Evolutionary conservation across 2,329 filamentous ascomycete species (phyloP).

Genomic region (Neurospora sp.): DNA sequence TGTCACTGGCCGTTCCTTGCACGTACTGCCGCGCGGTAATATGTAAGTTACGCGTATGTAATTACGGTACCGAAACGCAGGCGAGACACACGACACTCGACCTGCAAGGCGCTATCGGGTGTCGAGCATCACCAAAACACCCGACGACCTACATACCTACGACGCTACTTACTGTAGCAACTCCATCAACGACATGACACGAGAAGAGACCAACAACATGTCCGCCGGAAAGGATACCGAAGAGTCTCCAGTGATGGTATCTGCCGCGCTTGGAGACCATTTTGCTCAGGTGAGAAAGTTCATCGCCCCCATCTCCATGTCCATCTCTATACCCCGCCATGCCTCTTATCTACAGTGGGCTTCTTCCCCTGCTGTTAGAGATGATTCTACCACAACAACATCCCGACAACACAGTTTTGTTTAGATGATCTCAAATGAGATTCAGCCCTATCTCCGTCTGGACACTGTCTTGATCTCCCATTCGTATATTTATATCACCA

Average conservation of each 20-base stretch:
- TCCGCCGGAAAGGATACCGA: not conserved
- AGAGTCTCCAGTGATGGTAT: not conserved
- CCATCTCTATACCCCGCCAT: not conserved
- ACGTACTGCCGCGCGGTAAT: too few relatives aligned
- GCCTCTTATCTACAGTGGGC: not conserved
- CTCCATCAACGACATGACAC: not conserved
- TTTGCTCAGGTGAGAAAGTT: not conserved
- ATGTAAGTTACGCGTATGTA: not conserved
- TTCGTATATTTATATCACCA: slow-evolving; percentile 2
- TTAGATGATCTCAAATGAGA: not conserved
- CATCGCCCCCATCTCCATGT: not conserved
- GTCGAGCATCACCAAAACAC: not conserved
- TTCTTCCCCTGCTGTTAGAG: not conserved
- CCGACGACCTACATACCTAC: not conserved
- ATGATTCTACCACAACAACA: not conserved
- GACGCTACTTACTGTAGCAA: not conserved
- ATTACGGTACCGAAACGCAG: not conserved
- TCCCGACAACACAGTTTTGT: slow-evolving; percentile 5
- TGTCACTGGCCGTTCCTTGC: too few relatives aligned
- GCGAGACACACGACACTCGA: not conserved
- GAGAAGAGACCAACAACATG: not conserved
- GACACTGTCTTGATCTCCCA: not conserved
- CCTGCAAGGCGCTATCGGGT: not conserved
- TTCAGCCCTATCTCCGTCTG: slow-evolving; percentile 3
- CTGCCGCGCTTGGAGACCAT: not conserved